Evolutionary conservation across 2,329 filamentous ascomycete species (phyloP), one percentile per base, ranked within the genome.

Genomic region (Coniochaeta sp.): DNA sequence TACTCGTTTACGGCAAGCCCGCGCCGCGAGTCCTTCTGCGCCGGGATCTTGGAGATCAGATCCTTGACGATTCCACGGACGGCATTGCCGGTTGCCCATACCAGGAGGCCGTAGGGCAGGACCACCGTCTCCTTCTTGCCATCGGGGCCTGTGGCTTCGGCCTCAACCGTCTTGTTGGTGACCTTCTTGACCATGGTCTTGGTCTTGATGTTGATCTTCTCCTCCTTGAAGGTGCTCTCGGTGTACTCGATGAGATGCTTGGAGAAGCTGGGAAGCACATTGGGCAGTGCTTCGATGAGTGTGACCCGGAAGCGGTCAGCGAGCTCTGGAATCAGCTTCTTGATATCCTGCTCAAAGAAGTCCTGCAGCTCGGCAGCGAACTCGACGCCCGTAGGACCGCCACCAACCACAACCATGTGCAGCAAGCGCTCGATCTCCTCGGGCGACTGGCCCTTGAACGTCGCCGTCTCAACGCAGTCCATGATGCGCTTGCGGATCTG

Each of bases 161-260:
- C 95, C 79, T 98, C 91, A 70, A 99, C 93, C 72, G 86, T 88
- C 77, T 90, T 96, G 70, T 95, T 89, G 34, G 91, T 96, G 62
- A 99, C 95, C 63, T 89, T 93, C 84, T 98, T 98, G 74, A 99
- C 95, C 88, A 96, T 96, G 66, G 95, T 98, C 86, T 98, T 98
- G 69, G 95, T 96, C 77, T 91, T 89, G 78, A 99, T 96, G 68
- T 91, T 88, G 73, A 99, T 99, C 73, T 92, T 93, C 78, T 99
- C 95, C 81, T 99, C 95, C 79, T 96, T 95, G 81, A 99, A 96
- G 55, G 93, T 97, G 77, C 93, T 93, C 80, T 99, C 95, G 68
- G 95, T 99, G 83, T 99, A 99, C 71, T 99, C 95, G 72, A 99
- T 98, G 71, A 99, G 83, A 77, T 96, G 92, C 85, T 98, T 98